Conservation (phyloP, 371 early-diverging fungal species). For the Syncephalastrum racemosum region DNA sequence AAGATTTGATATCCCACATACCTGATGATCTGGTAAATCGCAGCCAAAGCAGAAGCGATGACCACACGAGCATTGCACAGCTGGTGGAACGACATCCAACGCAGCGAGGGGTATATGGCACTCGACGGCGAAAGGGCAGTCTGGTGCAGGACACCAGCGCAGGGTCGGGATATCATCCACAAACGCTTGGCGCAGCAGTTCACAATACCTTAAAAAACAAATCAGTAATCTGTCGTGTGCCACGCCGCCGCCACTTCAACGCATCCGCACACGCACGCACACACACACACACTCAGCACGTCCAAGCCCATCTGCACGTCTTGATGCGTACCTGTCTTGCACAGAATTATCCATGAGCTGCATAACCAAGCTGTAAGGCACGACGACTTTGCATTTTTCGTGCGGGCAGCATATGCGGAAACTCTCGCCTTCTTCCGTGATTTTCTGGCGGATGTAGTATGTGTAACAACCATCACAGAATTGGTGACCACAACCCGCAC, state of each 20-base stretch:
- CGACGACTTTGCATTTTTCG: slow-evolving; percentile 66
- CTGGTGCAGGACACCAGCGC: slow-evolving; percentile 91
- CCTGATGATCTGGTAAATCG: slow-evolving; percentile 75
- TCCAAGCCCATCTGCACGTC: too few relatives aligned
- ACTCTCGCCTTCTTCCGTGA: slow-evolving; percentile 79
- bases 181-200: slow-evolving; percentile 73
- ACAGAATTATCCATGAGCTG: slow-evolving; percentile 50
- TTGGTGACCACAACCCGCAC: slow-evolving; percentile 74
- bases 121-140: slow-evolving; percentile 88
- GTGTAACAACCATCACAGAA: slow-evolving; percentile 83
- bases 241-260: too few relatives aligned
- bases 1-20: slow-evolving; percentile 2
- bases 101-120: slow-evolving; percentile 69
- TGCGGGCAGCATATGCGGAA: slow-evolving; percentile 78
- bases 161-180: slow-evolving; percentile 77
- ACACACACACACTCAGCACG: too few relatives aligned
- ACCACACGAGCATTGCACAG: slow-evolving; percentile 78
- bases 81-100: slow-evolving; percentile 70
- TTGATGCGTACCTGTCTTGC: slow-evolving; percentile 44
- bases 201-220: slow-evolving; percentile 57
- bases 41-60: slow-evolving; percentile 90
- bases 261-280: too few relatives aligned
- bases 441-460: slow-evolving; percentile 76
- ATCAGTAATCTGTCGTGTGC: neutral
- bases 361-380: slow-evolving; percentile 72